Conservation (phyloP, 257 asterid genomes). For the Nicotiana benthamiana region DNA sequence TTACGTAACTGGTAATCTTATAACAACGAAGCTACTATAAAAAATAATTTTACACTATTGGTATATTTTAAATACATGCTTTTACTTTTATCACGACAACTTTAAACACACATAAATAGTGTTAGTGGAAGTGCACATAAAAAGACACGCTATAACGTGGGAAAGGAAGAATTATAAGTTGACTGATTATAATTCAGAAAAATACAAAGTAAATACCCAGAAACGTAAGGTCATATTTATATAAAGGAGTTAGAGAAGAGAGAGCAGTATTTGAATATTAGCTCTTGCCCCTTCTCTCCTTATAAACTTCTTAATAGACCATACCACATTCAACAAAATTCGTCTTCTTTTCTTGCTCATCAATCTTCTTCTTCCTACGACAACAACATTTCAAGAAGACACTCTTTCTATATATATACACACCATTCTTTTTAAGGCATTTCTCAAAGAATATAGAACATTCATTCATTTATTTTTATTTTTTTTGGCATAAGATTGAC, state of each 20-base stretch:
- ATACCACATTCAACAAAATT: background rate
- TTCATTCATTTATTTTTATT: background rate
- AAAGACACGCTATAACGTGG: background rate
- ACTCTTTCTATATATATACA: background rate
- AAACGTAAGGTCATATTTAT: constrained; percentile 14
- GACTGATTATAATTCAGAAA: background rate
- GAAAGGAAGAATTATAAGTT: background rate
- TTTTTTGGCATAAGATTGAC: background rate
- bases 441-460: background rate
- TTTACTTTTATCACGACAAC: background rate
- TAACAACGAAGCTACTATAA: too few species aligned
- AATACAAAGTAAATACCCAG: background rate
- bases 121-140: constrained; percentile 2
- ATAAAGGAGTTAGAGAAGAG: constrained; percentile 21
- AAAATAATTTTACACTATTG: too few species aligned
- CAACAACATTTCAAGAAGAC: background rate
- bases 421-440: background rate
- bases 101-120: background rate
- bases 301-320: background rate
- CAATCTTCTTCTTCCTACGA: background rate
- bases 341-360: background rate
- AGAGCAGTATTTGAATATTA: constrained; percentile 27
- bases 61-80: background rate
- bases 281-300: background rate
- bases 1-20: too few species aligned